Percentiles rank a stretch among this genome's conserved stretches.
Conservation (phyloP, 2,329 filamentous ascomycete species). For the Scytalidium sp. region DNA sequence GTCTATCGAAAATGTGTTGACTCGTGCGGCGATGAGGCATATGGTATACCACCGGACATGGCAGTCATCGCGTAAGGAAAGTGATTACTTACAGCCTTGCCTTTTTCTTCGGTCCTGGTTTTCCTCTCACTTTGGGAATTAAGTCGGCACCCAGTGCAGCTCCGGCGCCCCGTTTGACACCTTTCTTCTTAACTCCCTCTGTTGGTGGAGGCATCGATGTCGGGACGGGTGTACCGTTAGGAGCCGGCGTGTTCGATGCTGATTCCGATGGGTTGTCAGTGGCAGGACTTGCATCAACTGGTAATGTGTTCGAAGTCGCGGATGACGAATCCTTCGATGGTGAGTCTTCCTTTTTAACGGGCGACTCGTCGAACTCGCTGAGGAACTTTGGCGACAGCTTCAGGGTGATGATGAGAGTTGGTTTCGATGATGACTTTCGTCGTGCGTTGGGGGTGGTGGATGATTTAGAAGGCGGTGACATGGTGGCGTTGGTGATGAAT, state of each 20-base stretch:
- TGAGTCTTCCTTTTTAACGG: slow-evolving; percentile 38
- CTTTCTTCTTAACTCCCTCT: slow-evolving; percentile 71
- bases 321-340: slow-evolving; percentile 37
- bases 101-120: slow-evolving; percentile 97
- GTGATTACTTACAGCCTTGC: slow-evolving; percentile 73
- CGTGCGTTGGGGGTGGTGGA: slow-evolving; percentile 12
- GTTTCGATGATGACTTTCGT: slow-evolving; percentile 26
- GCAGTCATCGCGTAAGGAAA: slow-evolving; percentile 2
- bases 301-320: slow-evolving; percentile 34
- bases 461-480: slow-evolving; percentile 22
- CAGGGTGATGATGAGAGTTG: slow-evolving; percentile 45
- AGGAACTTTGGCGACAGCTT: slow-evolving; percentile 49
- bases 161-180: slow-evolving; percentile 65
- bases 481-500: slow-evolving; percentile 12
- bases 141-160: slow-evolving; percentile 58
- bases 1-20: too few relatives aligned
- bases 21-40: too few relatives aligned
- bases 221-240: slow-evolving; percentile 53
- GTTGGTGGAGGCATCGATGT: slow-evolving; percentile 57
- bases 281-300: slow-evolving; percentile 30
- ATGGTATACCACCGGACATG: too few relatives aligned
- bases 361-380: slow-evolving; percentile 44
- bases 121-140: slow-evolving; percentile 69
- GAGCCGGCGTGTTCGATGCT: slow-evolving; percentile 55
- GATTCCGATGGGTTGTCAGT: slow-evolving; percentile 53